Conservation (phyloP, 2,329 filamentous ascomycete genomes). For the Aureobasidium sp. region DNA sequence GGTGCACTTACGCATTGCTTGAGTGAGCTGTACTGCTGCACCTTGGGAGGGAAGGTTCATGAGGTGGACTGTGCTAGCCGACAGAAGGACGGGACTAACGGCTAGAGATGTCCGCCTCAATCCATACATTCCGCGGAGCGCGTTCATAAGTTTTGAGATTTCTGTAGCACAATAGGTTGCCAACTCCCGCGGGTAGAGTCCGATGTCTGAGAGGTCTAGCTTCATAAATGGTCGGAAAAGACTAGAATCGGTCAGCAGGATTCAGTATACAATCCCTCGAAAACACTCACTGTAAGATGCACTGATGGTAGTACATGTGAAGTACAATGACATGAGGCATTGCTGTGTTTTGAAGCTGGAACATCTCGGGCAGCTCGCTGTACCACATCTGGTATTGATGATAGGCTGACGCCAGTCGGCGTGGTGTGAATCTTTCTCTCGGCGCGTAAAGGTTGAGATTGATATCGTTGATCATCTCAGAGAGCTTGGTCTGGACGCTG, state of each 20-base stretch:
- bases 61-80: constrained; percentile 39
- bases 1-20: constrained; percentile 28
- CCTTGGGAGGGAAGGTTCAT: constrained; percentile 35
- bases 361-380: constrained; percentile 55
- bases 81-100: constrained; percentile 36
- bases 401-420: constrained; percentile 57
- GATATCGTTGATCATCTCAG: constrained; percentile 65
- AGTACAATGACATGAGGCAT: constrained; percentile 67
- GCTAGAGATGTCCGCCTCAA: constrained; percentile 35
- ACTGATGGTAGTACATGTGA: constrained; percentile 32
- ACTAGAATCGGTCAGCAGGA: constrained; percentile 38
- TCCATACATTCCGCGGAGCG: constrained; percentile 39
- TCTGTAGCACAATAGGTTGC: constrained; percentile 48
- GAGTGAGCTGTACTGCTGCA: constrained; percentile 34
- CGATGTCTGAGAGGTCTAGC: constrained; percentile 49
- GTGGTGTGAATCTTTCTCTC: constrained; percentile 56
- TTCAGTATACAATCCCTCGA: constrained; percentile 48
- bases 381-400: constrained; percentile 68
- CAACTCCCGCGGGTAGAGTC: constrained; percentile 57
- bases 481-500: constrained; percentile 60
- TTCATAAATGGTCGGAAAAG: constrained; percentile 69
- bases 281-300: constrained; percentile 59
- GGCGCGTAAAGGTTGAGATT: constrained; percentile 68
- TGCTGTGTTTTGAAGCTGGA: constrained; percentile 61
- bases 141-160: constrained; percentile 36